Conservation (phyloP, 768 basidiomycete species). For the Podaxis rugospora region DNA sequence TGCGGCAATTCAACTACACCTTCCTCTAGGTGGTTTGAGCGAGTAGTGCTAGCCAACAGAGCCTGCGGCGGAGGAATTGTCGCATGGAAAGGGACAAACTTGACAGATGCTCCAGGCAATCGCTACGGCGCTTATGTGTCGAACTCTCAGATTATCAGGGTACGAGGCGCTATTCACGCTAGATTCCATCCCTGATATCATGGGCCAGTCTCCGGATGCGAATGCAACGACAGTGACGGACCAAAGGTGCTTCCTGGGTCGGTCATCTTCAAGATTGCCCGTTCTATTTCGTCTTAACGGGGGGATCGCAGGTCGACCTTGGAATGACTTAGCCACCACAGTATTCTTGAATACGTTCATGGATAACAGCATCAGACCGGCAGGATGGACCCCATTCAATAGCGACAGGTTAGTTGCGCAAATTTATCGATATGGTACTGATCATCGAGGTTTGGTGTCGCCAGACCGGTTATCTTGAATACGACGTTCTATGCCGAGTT, state of each 20-base stretch:
- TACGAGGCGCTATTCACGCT: conserved; percentile 20
- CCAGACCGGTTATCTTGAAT: conserved; percentile 41
- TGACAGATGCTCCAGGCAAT: conserved; percentile 44
- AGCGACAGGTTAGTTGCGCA: conserved; percentile 29
- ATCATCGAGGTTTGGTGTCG: background rate
- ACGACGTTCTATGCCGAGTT: conserved; percentile 60
- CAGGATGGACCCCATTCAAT: conserved; percentile 48
- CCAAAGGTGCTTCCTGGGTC: conserved; percentile 48
- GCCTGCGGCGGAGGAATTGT: conserved; percentile 62
- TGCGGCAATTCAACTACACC: background rate
- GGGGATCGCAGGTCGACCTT: conserved; percentile 40
- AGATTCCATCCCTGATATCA: background rate
- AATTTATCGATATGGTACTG: background rate
- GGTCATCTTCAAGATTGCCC: background rate
- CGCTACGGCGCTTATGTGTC: conserved; percentile 54
- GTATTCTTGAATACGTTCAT: conserved; percentile 53
- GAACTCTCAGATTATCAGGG: conserved; percentile 52
- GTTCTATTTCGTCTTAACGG: background rate
- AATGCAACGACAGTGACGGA: conserved; percentile 42
- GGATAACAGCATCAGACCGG: conserved; percentile 50
- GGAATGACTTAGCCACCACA: conserved; percentile 55
- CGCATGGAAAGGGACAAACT: conserved; percentile 60
- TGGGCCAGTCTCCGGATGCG: conserved; percentile 51
- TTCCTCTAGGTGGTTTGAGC: conserved; percentile 51
- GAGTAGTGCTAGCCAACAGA: conserved; percentile 53